phyloP scores from a whole-genome alignment of 2,329 filamentous ascomycete genomes.

The Phaeosphaeria sp. region DNA sequence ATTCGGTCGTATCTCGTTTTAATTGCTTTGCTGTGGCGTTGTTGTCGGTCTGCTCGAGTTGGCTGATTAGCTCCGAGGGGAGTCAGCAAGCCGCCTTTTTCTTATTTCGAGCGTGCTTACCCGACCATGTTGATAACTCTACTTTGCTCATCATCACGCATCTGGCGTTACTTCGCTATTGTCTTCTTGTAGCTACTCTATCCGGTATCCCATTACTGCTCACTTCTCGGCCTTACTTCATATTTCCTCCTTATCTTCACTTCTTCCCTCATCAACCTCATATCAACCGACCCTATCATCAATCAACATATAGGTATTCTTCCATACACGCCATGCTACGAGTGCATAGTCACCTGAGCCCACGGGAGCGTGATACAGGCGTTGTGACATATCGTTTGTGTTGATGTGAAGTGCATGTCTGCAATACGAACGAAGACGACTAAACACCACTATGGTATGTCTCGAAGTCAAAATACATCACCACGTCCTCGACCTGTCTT shows the following conservation, averaged over 20 bases:
- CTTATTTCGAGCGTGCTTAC: background rate
- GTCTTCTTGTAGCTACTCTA: background rate
- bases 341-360: too few relatives aligned
- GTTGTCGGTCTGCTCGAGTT: background rate
- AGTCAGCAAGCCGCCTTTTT: background rate
- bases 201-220: background rate
- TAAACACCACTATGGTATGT: background rate
- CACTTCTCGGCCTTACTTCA: background rate
- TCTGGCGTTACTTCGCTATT: background rate
- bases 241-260: background rate
- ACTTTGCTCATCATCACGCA: background rate
- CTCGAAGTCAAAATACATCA: background rate
- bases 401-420: background rate
- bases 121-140: background rate
- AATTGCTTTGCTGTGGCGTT: background rate
- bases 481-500: background rate
- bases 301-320: background rate
- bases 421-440: background rate
- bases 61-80: background rate
- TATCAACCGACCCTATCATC: background rate
- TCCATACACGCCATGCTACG: background rate
- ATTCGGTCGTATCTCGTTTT: background rate
- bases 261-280: background rate
- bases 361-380: background rate
- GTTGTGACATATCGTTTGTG: background rate